Evolutionary conservation across 202 grass and related monocot species (phyloP).

Genomic region (Setaria viridis): DNA sequence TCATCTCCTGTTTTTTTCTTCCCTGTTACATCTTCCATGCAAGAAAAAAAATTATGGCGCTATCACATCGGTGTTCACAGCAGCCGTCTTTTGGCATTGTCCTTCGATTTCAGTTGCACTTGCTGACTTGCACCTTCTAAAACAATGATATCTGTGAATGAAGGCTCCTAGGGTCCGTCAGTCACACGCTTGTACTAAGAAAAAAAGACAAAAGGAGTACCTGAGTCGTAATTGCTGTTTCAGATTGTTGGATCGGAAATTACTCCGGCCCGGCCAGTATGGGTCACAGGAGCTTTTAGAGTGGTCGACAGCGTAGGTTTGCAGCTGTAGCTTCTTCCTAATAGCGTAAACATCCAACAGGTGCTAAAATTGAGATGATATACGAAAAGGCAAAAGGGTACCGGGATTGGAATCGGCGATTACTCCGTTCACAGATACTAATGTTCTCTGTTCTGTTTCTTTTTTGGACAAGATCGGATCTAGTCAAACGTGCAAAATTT

Average conservation of each 20-base stretch:
- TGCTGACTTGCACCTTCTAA: too few relatives aligned
- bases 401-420: background rate
- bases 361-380: background rate
- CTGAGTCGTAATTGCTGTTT: background rate
- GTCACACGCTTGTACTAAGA: background rate
- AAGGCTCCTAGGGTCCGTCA: background rate
- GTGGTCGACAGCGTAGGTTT: background rate
- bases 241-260: slow-evolving; percentile 1
- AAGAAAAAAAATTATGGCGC: background rate
- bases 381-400: background rate
- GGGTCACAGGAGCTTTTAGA: background rate
- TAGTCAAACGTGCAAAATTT: too few relatives aligned
- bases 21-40: background rate
- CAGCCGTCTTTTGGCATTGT: background rate
- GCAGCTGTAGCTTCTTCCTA: background rate
- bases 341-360: background rate
- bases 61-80: background rate
- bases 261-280: too few relatives aligned
- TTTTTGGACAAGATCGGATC: too few relatives aligned
- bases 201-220: slow-evolving; percentile 13
- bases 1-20: too few relatives aligned
- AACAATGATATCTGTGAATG: too few relatives aligned
- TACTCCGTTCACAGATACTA: too few relatives aligned
- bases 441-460: too few relatives aligned
- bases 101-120: background rate